phyloP scores from a whole-genome alignment of 495 filamentous ascomycete genomes.

The Choiromyces venosus region DNA sequence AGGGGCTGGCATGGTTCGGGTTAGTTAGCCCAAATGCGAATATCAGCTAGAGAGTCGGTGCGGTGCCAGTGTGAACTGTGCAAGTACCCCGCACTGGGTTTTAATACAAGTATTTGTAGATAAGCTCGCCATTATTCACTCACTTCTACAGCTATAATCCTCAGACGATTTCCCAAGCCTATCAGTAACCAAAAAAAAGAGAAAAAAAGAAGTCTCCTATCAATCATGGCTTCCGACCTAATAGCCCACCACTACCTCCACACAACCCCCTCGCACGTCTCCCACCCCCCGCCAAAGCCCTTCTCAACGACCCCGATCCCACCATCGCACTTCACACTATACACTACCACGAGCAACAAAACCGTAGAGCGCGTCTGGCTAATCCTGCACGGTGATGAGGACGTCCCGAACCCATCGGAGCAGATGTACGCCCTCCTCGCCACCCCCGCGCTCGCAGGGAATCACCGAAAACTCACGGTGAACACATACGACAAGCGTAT shows the following conservation, averaged over 20 bases:
- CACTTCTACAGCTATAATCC: background rate
- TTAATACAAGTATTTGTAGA: too few relatives aligned
- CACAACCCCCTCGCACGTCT: constrained; percentile 10
- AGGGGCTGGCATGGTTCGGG: background rate
- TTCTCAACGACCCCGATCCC: background rate
- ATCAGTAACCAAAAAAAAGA: background rate
- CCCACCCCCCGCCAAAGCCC: constrained; percentile 3
- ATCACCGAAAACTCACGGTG: constrained; percentile 7
- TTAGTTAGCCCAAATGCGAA: background rate
- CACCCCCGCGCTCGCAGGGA: background rate
- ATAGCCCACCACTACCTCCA: constrained; percentile 22
- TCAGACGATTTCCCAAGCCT: background rate
- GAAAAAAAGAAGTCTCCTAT: too few relatives aligned
- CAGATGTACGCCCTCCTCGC: constrained; percentile 1
- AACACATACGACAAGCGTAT: constrained; percentile 14
- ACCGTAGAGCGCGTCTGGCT: constrained; percentile 16
- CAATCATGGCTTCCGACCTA: constrained; percentile 14
- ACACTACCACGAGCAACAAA: background rate
- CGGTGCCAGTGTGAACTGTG: too few relatives aligned
- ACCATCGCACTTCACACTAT: constrained; percentile 14
- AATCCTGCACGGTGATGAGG: background rate
- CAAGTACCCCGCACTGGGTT: background rate
- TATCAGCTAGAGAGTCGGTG: too few relatives aligned
- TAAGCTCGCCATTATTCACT: background rate
- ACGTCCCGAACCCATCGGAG: background rate